Percentiles rank a stretch among this genome's conserved stretches.
phyloP scores from a whole-genome alignment of 768 basidiomycete species.

The Mycena venus region DNA sequence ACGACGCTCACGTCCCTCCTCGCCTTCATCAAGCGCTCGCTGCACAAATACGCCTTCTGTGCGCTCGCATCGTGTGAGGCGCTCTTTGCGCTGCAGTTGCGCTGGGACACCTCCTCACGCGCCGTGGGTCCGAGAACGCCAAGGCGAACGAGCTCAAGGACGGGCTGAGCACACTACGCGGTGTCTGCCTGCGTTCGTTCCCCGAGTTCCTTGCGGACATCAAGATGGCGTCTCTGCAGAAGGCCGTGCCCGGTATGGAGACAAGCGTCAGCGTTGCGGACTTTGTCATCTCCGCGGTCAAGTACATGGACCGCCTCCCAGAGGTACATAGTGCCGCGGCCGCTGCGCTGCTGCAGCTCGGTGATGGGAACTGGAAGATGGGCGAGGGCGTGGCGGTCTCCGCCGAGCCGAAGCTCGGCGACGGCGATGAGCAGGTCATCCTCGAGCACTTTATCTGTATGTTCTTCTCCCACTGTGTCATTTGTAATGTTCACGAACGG shows the following conservation, averaged over 20 bases:
- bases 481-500: not conserved
- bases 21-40: conserved; percentile 77
- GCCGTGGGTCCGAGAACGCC: conserved; percentile 59
- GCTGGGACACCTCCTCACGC: conserved; percentile 77
- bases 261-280: conserved; percentile 75
- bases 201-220: conserved; percentile 88
- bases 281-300: conserved; percentile 69
- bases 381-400: conserved; percentile 82
- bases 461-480: conserved; percentile 40
- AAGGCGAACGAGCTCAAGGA: conserved; percentile 81
- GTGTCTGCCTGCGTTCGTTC: conserved; percentile 83
- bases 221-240: conserved; percentile 71
- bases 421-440: conserved; percentile 69
- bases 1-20: conserved; percentile 75
- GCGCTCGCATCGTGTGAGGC: conserved; percentile 79
- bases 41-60: conserved; percentile 87
- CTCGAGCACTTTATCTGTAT: conserved; percentile 83
- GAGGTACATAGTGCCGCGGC: conserved; percentile 78
- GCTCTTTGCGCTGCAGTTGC: conserved; percentile 66
- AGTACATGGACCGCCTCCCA: conserved; percentile 78
- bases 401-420: conserved; percentile 60
- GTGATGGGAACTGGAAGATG: conserved; percentile 95
- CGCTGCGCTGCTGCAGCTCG: conserved; percentile 75
- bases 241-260: conserved; percentile 59
- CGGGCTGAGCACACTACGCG: conserved; percentile 71